Evolutionary conservation across 208 protist genomes (phyloP).

Genomic region (Acanthamoeba culbertsoni): DNA sequence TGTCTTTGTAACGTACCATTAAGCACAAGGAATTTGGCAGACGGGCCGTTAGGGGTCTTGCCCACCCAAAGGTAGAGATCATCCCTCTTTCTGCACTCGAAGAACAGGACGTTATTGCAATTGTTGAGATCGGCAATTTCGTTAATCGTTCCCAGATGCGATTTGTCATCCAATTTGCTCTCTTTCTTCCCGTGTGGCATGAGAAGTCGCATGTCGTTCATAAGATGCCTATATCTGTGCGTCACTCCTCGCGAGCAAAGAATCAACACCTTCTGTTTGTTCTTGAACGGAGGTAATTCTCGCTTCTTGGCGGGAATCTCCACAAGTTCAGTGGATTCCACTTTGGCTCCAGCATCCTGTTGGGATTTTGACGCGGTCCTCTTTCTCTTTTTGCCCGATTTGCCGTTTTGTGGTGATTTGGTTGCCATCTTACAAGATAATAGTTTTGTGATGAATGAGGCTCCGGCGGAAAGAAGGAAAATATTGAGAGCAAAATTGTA

Average conservation of each 20-base stretch:
- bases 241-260: constrained; percentile 90
- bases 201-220: constrained; percentile 90
- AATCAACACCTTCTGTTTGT: constrained; percentile 93
- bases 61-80: constrained; percentile 94
- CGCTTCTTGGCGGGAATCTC: not conserved
- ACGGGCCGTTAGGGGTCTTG: constrained; percentile 92
- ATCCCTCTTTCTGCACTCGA: constrained; percentile 86
- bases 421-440: not conserved
- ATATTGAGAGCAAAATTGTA: not conserved
- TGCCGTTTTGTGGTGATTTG: not conserved
- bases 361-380: not conserved
- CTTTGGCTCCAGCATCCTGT: not conserved
- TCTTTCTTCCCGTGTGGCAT: constrained; percentile 93
- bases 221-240: constrained; percentile 92
- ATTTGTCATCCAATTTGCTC: constrained; percentile 58
- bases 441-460: not conserved
- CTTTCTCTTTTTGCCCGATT: constrained; percentile 4
- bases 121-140: constrained; percentile 91
- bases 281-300: constrained; percentile 66
- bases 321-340: not conserved
- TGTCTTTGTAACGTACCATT: constrained; percentile 86
- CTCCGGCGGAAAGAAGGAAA: not conserved
- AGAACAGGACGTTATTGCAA: constrained; percentile 92
- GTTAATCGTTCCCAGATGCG: constrained; percentile 80
- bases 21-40: constrained; percentile 92